Conservation (phyloP, 345 rosid genomes). For the Pistacia integerrima region DNA sequence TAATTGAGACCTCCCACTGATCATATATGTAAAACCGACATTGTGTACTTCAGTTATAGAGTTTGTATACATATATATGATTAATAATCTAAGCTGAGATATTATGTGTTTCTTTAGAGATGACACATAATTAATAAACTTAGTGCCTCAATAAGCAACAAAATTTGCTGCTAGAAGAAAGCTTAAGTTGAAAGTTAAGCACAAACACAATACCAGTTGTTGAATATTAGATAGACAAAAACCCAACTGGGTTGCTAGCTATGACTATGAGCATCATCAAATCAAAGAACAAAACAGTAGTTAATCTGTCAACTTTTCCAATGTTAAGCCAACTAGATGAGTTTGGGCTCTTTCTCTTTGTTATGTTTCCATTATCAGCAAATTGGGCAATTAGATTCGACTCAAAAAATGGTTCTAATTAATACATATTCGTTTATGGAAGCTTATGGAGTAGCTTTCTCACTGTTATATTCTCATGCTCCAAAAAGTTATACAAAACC, state of each 20-base stretch:
- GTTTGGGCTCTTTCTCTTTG: conserved; percentile 4
- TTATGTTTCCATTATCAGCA: not conserved
- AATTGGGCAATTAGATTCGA: not conserved
- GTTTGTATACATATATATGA: not conserved
- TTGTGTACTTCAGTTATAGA: not conserved
- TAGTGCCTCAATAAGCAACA: not conserved
- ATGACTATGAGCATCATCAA: not conserved
- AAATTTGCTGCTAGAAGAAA: not conserved
- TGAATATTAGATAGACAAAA: not conserved
- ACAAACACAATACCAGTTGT: not conserved
- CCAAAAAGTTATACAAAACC: not conserved
- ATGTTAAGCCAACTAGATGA: not conserved
- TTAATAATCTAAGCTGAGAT: not conserved
- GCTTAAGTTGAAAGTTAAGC: not conserved
- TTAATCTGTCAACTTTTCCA: not conserved
- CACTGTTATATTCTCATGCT: not conserved
- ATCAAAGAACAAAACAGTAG: not conserved
- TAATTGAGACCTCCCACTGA: no score
- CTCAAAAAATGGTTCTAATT: not conserved
- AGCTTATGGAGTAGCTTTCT: not conserved
- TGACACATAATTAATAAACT: not conserved
- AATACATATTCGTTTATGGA: not conserved
- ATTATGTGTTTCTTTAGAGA: not conserved
- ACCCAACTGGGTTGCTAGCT: not conserved
- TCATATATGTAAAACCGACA: not conserved